Evolutionary conservation across 768 basidiomycete species (phyloP).

Genomic region (Kwoniella sp.): DNA sequence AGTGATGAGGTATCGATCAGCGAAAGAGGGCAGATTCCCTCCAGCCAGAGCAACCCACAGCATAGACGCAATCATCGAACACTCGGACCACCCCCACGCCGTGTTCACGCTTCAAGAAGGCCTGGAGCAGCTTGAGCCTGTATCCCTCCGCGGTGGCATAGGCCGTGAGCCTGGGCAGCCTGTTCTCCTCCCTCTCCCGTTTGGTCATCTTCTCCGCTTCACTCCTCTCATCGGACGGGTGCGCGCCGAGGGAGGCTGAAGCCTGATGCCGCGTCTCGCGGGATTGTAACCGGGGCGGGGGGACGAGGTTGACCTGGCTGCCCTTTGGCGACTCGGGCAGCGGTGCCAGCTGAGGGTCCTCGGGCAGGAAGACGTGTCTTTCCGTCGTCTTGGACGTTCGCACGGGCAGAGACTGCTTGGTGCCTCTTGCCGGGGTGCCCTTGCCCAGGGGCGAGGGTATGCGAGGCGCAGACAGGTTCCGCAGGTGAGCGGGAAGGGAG

Average conservation of each 20-base stretch:
- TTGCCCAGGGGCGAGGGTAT: conserved; percentile 48
- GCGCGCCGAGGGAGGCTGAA: not conserved
- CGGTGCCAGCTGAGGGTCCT: conserved; percentile 80
- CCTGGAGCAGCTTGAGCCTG: conserved; percentile 74
- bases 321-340: conserved; percentile 51
- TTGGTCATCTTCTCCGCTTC: conserved; percentile 85
- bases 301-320: conserved; percentile 24
- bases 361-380: conserved; percentile 82
- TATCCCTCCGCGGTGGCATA: conserved; percentile 84
- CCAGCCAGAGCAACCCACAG: no score
- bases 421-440: conserved; percentile 38
- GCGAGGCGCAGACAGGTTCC: conserved; percentile 39
- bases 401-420: conserved; percentile 43
- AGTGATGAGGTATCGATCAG: not conserved
- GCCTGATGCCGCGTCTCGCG: not conserved
- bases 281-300: conserved; percentile 12
- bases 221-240: conserved; percentile 65
- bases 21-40: not conserved
- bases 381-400: conserved; percentile 87
- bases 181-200: conserved; percentile 72
- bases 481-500: conserved; percentile 45
- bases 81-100: conserved; percentile 73
- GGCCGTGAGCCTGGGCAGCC: conserved; percentile 76
- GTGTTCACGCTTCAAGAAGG: conserved; percentile 87
- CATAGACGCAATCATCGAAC: conserved; percentile 91